Base-by-base conservation (phyloP, 108 stramenopile genomes). In the Nannochloropsis salina region DNA sequence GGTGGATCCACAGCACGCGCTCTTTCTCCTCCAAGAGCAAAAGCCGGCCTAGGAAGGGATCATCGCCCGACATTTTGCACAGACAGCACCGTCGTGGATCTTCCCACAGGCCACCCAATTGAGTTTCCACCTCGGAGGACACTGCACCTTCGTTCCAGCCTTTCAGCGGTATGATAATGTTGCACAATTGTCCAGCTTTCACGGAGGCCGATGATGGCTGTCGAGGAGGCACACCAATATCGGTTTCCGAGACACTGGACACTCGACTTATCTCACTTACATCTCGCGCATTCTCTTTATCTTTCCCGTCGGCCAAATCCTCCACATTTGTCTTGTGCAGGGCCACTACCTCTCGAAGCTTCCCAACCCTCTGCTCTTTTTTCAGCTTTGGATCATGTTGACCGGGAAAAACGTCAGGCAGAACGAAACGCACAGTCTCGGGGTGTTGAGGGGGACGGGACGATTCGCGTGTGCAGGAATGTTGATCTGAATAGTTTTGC, bases 11-110 rank as follows among this genome's bases (percentile, higher is more conserved):
- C 20, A n/a, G 20, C 4, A n/a, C 61, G n/a, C 61, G 61, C 8
- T 74, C 61, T n/a, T 74, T 74, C 61, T 74, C 61, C n/a, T 74
- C 61, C 61, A 74, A 74, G 20, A 74, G 61, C 61, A 74, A n/a
- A n/a, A 74, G 61, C 8, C 61, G 61, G n/a, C 61, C 61, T 74
- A 74, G 61, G 8, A 74, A 74, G 6, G 61, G 61, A n/a, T 74
- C 61, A 74, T 74, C 61, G 0, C 61, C 61, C 61, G 20, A n/a
- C 4, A 74, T 15, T n/a, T 74, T 74, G 61, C 61, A 74, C 61
- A 74, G 61, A n/a, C 5, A n/a, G 61, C 61, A 74, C 20, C n/a
- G 61, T 74, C 61, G 61, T 74, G 15, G 61, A 74, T 74, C 61
- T 74, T 74, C 61, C 61, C 61, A 74, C 61, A 3, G 2, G 4